Base-by-base conservation (phyloP, 306 rosid genomes). In the Alnus glutinosa region DNA sequence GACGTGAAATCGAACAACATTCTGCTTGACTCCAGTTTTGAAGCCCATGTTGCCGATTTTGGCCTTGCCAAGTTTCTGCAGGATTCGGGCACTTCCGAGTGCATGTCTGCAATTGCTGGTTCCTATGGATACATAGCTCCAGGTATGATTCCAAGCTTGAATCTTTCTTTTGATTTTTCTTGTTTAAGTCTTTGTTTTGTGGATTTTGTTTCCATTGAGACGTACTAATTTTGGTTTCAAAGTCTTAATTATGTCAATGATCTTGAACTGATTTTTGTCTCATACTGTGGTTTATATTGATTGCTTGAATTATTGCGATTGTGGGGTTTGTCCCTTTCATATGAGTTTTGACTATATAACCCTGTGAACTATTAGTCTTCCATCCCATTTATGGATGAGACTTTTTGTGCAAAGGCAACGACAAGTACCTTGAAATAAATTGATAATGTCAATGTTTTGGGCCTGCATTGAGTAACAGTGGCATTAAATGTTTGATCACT, bases 81-180 rank as follows among this genome's bases (percentile, higher is more conserved):
- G 85, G 98, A 94, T 79, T 94, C 98, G 1, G 98, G 98, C 55
- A 92, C 98, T 37, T 94, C 98, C 4, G 98, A 94, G 75, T 94
- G 97, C 89, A 94, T 94, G 98, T 94, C 98, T 28, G 98, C 97
- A 36, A 94, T 94, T 85, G 98, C 98, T 54, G 98, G 98, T 71
- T 94, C 98, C 57, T 94, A 94, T 61, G 98, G 98, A 82, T 94
- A 94, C 87, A 94, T 92, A 62, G 98, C 98, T 54, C 98, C 98
- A 81, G 98, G 98, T 94, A 89, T 28, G 3, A 12, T 70, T 85
- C 78, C 18, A 73, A 36, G 39, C 71, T 82, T 67, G 39, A 49
- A 46, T 42, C 46, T 49, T 9, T 49, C 13, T 49, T 49, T 30
- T 77, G 61, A 77, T 68, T 50, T 48, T 63, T 34, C 32, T 47